These are phyloP conservation scores for Euclidium syriacum DNA, from an alignment of 345 rosid genomes.

Conservation along the genomic window DNA sequence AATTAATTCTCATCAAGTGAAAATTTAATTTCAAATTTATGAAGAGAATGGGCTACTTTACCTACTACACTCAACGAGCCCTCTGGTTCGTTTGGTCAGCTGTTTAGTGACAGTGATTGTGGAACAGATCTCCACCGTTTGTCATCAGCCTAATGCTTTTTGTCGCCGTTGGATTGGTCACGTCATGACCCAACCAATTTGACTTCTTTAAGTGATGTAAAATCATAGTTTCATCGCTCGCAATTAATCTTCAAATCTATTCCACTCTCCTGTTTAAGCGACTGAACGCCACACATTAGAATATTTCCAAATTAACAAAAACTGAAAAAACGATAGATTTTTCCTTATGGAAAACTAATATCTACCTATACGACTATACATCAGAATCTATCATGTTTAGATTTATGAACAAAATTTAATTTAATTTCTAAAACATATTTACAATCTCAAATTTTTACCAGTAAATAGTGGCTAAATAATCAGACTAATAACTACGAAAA, in stretches of 20 bases:
- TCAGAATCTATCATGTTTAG: too few relatives aligned
- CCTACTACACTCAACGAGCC: slow-evolving; percentile 29
- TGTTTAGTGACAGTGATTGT: slow-evolving; percentile 22
- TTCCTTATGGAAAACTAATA: not conserved
- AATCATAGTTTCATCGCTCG: slow-evolving; percentile 2
- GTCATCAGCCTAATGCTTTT: not conserved
- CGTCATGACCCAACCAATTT: slow-evolving; percentile 23
- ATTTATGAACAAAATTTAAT: too few relatives aligned
- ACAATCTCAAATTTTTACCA: too few relatives aligned
- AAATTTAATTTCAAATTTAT: not conserved
- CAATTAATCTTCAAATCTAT: not conserved
- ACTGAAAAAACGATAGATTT: not conserved
- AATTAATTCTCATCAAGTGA: not conserved
- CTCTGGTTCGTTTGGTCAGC: slow-evolving; percentile 21
- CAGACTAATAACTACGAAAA: too few relatives aligned
- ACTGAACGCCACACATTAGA: slow-evolving; percentile 3
- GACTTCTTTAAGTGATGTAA: slow-evolving; percentile 26
- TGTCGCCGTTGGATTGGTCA: slow-evolving; percentile 24
- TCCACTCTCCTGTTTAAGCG: slow-evolving; percentile 16
- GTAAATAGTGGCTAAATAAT: too few relatives aligned
- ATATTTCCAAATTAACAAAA: not conserved
- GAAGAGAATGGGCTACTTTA: slow-evolving; percentile 20
- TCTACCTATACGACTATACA: too few relatives aligned
- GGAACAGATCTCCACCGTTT: slow-evolving; percentile 16
- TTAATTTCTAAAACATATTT: too few relatives aligned